These are phyloP conservation scores for Dendrobium officinale DNA, from an alignment of 106 monocot genomes.

Conservation along the genomic window DNA sequence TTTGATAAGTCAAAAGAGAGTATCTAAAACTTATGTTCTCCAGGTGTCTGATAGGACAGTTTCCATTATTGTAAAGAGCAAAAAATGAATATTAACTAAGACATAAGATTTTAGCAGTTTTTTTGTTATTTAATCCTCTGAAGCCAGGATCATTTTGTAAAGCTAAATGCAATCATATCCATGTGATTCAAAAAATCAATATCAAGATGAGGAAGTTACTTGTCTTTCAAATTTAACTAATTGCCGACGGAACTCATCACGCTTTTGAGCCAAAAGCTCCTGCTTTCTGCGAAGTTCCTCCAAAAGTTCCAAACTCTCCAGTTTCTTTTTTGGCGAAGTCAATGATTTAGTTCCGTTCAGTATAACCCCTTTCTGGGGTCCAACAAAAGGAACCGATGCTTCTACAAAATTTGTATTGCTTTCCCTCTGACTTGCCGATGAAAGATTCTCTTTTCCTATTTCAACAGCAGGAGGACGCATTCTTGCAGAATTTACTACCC, in stretches of 20 bases:
- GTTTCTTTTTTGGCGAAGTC: conserved; percentile 38
- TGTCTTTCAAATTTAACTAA: conserved; percentile 79
- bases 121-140: background rate
- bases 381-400: conserved; percentile 4
- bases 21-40: background rate
- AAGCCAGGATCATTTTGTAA: background rate
- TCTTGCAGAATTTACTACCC: conserved; percentile 2
- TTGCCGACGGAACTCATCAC: conserved; percentile 72
- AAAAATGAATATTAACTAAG: background rate
- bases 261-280: conserved; percentile 68
- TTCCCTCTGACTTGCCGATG: conserved; percentile 24
- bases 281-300: conserved; percentile 97
- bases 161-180: background rate
- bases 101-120: background rate
- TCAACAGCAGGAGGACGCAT: conserved; percentile 16
- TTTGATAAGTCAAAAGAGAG: background rate
- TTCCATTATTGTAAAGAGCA: background rate
- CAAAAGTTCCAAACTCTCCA: conserved; percentile 58
- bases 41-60: background rate
- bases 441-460: conserved; percentile 31
- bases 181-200: background rate
- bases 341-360: conserved; percentile 32
- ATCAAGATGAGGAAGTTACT: conserved; percentile 24
- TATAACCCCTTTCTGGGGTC: conserved; percentile 21
- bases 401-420: conserved; percentile 21